Evolutionary conservation across 306 rosid genomes (phyloP).

Genomic region (Castanea mollissima): DNA sequence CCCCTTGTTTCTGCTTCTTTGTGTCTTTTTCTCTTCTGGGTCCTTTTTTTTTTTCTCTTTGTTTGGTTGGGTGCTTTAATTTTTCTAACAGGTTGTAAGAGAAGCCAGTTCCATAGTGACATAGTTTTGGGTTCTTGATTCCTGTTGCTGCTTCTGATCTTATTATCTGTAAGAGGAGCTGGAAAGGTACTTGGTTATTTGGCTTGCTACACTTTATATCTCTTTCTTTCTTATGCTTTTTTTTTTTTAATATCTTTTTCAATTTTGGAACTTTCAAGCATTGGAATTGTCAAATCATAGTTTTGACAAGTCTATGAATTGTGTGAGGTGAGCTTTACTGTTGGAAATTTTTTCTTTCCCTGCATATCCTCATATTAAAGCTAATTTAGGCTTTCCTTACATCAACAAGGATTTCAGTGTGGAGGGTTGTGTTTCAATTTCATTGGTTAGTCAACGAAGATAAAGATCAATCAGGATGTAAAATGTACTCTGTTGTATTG

Average conservation of each 20-base stretch:
- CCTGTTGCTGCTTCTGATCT: conserved; percentile 17
- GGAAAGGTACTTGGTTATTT: conserved; percentile 23
- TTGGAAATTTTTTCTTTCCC: not conserved
- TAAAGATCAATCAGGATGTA: not conserved
- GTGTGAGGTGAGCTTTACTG: not conserved
- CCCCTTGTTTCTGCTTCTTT: not conserved
- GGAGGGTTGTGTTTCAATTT: not conserved
- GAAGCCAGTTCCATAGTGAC: conserved; percentile 6
- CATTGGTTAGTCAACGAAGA: not conserved
- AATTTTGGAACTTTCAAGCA: not conserved
- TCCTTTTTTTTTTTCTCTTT: not conserved
- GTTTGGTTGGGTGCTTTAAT: not conserved
- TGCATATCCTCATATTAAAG: not conserved
- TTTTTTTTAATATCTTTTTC: not conserved
- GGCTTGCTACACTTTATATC: not conserved
- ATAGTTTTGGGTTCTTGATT: not conserved
- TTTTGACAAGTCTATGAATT: not conserved
- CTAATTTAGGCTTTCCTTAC: not conserved
- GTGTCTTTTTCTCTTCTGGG: not conserved
- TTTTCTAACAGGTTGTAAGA: not conserved
- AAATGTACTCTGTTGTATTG: not conserved
- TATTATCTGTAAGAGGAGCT: conserved; percentile 17
- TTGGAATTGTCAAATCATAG: not conserved
- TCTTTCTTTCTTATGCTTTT: not conserved
- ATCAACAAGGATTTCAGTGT: not conserved